phyloP scores from a whole-genome alignment of 495 filamentous ascomycete species.

The Penicillium ucsense region DNA sequence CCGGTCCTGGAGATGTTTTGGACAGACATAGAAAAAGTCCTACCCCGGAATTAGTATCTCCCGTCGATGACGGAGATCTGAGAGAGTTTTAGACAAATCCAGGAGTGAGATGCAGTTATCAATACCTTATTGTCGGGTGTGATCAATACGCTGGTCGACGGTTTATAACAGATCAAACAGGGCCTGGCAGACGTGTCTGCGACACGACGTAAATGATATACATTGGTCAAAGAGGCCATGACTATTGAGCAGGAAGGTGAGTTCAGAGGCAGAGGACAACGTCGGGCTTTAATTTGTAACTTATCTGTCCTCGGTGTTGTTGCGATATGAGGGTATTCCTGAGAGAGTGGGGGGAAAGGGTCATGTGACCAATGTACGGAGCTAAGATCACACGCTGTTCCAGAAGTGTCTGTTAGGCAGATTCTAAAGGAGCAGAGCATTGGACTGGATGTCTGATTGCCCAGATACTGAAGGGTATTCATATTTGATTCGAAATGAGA shows the following conservation, averaged over 20 bases:
- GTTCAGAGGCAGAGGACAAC: neutral
- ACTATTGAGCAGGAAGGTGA: neutral
- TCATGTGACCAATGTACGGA: conserved; percentile 10
- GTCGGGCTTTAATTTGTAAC: neutral
- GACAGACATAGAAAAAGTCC: conserved; percentile 94
- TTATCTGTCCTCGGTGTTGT: too few relatives aligned
- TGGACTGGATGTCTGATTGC: too few relatives aligned
- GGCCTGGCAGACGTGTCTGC: conserved; percentile 73
- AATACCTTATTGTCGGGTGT: conserved; percentile 80
- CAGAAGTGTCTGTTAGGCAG: too few relatives aligned
- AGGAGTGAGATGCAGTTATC: too few relatives aligned
- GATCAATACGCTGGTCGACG: conserved; percentile 75
- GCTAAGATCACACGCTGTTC: neutral
- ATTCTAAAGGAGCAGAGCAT: too few relatives aligned
- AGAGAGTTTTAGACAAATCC: neutral
- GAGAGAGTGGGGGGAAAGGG: neutral
- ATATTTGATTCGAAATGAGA: too few relatives aligned
- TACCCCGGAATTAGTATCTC: conserved; percentile 14
- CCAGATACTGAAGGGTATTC: neutral
- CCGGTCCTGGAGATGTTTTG: conserved; percentile 72
- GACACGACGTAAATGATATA: conserved; percentile 80
- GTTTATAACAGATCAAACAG: conserved; percentile 88
- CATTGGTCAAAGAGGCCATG: conserved; percentile 58
- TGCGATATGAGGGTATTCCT: too few relatives aligned
- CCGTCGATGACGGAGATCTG: neutral